phyloP scores from a whole-genome alignment of 1,139 yeast genomes.

The Suhomyces yuchorum region DNA sequence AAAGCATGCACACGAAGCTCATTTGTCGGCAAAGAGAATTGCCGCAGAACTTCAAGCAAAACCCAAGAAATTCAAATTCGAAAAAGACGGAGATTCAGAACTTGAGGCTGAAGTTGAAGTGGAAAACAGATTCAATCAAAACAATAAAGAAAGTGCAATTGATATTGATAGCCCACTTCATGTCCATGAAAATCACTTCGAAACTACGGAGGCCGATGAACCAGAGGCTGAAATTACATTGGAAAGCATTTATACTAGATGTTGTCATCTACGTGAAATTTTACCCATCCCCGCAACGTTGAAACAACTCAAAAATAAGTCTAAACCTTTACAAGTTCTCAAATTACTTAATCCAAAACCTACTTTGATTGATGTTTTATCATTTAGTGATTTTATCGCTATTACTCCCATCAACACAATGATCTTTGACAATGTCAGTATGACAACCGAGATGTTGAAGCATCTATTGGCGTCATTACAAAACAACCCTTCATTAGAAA shows the following conservation, averaged over 20 bases:
- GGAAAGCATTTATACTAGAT: conserved; percentile 81
- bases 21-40: conserved; percentile 64
- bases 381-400: conserved; percentile 85
- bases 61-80: conserved; percentile 12
- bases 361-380: conserved; percentile 81
- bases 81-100: conserved; percentile 23
- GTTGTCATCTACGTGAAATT: conserved; percentile 91
- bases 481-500: conserved; percentile 60
- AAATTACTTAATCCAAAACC: conserved; percentile 89
- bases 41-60: conserved; percentile 49
- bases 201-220: conserved; percentile 22
- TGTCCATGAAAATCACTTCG: conserved; percentile 65
- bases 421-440: conserved; percentile 78
- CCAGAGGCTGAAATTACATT: conserved; percentile 45
- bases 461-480: conserved; percentile 66
- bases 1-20: conserved; percentile 76
- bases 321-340: conserved; percentile 72
- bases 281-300: conserved; percentile 90
- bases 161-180: conserved; percentile 63
- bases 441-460: conserved; percentile 79
- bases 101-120: conserved; percentile 20
- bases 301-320: conserved; percentile 76
- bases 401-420: conserved; percentile 80
- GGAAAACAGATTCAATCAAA: conserved; percentile 23
- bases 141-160: conserved; percentile 24